These are phyloP conservation scores for Hymenoscyphus scutula DNA, from an alignment of 2,329 filamentous ascomycete species.

Conservation along the genomic window DNA sequence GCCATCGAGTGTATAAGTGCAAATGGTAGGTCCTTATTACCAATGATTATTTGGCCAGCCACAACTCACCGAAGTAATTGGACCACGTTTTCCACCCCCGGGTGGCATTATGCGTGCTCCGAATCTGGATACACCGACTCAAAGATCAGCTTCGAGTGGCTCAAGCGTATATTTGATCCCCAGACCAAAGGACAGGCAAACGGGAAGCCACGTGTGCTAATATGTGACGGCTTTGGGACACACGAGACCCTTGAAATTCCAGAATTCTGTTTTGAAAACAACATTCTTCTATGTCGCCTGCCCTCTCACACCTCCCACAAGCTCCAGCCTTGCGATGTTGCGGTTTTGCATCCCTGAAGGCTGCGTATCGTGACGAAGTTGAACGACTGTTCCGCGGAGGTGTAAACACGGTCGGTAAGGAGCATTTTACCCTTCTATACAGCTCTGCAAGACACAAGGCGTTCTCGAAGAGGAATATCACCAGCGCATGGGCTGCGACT, in stretches of 20 bases:
- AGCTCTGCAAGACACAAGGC: conserved; percentile 1
- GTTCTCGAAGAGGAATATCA: conserved; percentile 8
- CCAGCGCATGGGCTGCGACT: not conserved
- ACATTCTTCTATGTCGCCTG: conserved; percentile 2
- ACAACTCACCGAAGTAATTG: not conserved
- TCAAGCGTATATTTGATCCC: conserved; percentile 8
- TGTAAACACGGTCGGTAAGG: not conserved
- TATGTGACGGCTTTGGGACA: not conserved
- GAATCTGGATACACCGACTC: conserved; percentile 7
- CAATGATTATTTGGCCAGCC: not conserved
- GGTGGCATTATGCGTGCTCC: conserved; percentile 7
- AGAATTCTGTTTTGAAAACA: conserved; percentile 6
- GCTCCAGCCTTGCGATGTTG: conserved; percentile 1
- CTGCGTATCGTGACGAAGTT: conserved; percentile 5
- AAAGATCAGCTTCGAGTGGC: conserved; percentile 8
- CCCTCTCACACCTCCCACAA: conserved; percentile 4
- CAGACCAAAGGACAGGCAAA: conserved; percentile 2
- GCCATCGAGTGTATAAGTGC: conserved; percentile 4
- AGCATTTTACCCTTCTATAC: conserved; percentile 4
- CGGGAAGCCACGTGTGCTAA: conserved; percentile 1
- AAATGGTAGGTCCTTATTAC: conserved; percentile 6
- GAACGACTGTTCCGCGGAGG: not conserved
- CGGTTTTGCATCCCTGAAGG: conserved; percentile 3
- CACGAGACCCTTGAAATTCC: conserved; percentile 5
- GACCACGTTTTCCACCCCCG: not conserved